Evolutionary conservation across 495 filamentous ascomycete species (phyloP), one percentile per base, ranked within the genome.

Genomic region (Annulohypoxylon stygium): DNA sequence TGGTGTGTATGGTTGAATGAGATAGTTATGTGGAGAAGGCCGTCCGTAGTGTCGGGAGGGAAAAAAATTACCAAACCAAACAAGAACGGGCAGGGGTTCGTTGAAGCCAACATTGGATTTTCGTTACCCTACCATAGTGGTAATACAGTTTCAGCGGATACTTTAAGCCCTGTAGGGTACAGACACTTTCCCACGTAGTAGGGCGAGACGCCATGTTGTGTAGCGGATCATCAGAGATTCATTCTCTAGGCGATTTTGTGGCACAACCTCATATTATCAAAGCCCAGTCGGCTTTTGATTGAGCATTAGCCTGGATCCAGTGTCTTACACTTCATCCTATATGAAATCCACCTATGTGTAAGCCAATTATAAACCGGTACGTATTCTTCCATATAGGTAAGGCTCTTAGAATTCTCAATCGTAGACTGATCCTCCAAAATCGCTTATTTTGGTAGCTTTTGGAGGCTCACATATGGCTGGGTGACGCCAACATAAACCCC

Each of bases 101-200:
- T 51, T 57, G 65, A 73, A 57, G 61, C 71, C 71, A 73, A 61
- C 48, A 14, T 41, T 57, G 11, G 47, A 69, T 73, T 65, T 69
- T 69, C 71, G 65, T 69, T 69, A 55, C 65, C 71, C 53, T 65
- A 73, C 71, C 65, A 57, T 54, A 43, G 26, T 26, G 16, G 71
- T 73, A 45, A 65, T 45, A 69, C 65, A 55, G 71, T 73, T 73
- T 69, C 71, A 73, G 65, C 54, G 30, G 45, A 63, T 23, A 69
- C 61, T 55, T 64, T 12, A 57, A 67, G 64, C 63, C 64, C 45
- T 61, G 58, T 71, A 66, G 53, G 53, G 61, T 70, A 70, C 58
- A 51, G 60, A 60, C 45, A 23, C 18, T 58, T 50, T 65, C 34
- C 43, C 39, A 36, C 8, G 58, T 72, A 58, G 58, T 61, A 67